Evolutionary conservation across 345 rosid species (phyloP).

Genomic region (Syzygium aqueum): DNA sequence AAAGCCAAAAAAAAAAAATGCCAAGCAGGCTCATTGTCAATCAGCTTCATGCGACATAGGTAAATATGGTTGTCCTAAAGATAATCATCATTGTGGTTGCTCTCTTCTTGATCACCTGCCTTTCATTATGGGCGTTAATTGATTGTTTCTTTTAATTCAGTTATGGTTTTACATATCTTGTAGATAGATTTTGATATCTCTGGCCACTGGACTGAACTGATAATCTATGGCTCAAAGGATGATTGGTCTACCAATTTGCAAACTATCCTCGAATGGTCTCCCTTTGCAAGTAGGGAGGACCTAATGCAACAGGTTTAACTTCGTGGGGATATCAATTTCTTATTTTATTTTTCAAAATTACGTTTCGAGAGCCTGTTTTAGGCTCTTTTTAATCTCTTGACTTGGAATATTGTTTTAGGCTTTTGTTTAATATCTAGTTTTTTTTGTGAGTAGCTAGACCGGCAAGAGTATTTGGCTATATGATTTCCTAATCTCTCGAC

Average conservation of each 20-base stretch:
- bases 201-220: conserved; percentile 48
- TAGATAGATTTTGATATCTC: conserved; percentile 88
- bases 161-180: conserved; percentile 13
- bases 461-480: too few relatives aligned
- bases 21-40: not conserved
- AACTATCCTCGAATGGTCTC: conserved; percentile 88
- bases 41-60: not conserved
- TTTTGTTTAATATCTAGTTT: too few relatives aligned
- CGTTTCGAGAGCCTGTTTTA: too few relatives aligned
- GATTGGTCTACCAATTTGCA: conserved; percentile 81
- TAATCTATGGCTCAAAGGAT: conserved; percentile 59
- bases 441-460: too few relatives aligned
- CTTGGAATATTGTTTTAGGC: too few relatives aligned
- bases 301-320: conserved; percentile 78
- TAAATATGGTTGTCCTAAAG: not conserved
- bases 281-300: conserved; percentile 60
- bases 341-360: too few relatives aligned
- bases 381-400: too few relatives aligned
- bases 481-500: too few relatives aligned
- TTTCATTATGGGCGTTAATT: not conserved
- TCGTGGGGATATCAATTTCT: too few relatives aligned
- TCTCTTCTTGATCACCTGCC: not conserved
- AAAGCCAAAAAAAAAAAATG: not conserved
- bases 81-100: not conserved
- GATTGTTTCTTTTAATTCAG: not conserved